These are phyloP conservation scores for Elymus sibiricus DNA, from an alignment of 176 grass and related monocot species.

Conservation along the genomic window DNA sequence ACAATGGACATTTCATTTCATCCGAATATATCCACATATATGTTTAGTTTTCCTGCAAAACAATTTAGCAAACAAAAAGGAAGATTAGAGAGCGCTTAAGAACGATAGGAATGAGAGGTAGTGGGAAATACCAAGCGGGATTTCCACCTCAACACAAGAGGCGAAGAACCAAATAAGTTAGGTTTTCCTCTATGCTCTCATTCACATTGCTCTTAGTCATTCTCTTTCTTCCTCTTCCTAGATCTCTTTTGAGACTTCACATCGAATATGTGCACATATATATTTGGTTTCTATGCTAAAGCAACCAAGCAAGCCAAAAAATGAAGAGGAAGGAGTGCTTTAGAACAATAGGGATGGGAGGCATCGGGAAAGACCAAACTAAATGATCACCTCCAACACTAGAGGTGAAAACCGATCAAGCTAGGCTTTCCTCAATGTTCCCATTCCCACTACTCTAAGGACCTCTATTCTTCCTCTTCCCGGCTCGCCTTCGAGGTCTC, in stretches of 20 bases:
- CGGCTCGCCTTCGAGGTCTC: too few species aligned
- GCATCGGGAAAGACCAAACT: background rate
- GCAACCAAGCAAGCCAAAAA: background rate
- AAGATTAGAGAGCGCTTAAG: background rate
- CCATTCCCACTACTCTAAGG: too few species aligned
- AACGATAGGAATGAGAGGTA: constrained; percentile 23
- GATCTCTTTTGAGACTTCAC: too few species aligned
- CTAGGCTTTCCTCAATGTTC: background rate
- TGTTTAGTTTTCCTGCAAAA: background rate
- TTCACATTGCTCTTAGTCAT: background rate
- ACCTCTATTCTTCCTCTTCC: too few species aligned
- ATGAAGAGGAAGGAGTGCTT: background rate
- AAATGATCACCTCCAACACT: background rate
- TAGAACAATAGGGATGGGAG: background rate
- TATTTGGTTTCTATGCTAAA: too few species aligned
- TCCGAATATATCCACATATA: background rate
- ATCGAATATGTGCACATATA: background rate
- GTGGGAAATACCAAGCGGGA: background rate
- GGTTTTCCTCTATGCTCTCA: background rate
- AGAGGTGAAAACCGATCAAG: too few species aligned
- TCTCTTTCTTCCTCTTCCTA: too few species aligned
- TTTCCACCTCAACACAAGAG: background rate
- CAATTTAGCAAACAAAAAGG: background rate
- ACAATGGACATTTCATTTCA: background rate
- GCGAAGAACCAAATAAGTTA: background rate